Evolutionary conservation across 1,284 basidiomycete genomes (phyloP), one percentile per base, ranked within the genome.

Genomic region (Melanopsichium pennsylvanicum): DNA sequence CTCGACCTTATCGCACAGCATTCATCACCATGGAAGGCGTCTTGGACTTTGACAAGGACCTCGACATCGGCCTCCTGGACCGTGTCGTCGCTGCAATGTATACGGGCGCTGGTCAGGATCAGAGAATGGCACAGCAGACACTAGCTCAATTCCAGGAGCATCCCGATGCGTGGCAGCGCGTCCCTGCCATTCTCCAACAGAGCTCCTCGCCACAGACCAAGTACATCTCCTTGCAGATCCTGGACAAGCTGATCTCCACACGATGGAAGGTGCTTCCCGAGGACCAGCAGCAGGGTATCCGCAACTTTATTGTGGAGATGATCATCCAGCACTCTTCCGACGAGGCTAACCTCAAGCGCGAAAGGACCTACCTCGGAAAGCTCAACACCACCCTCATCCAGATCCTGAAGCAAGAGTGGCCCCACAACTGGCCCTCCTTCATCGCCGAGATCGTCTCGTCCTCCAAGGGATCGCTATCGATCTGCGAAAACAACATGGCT

Each of bases 401-500:
- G 84, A 97, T 99, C 66, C 85, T 99, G 72, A 99, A 98, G 84
- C 96, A 98, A 85, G 96, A 97, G 81, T 99, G 96, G 96, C 96
- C 95, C 18, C 93, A 97, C 82, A 94, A 97, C 79, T 99, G 96
- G 96, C 94, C 95, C 22, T 90, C 88, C 12, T 98, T 98, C 85
- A 97, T 98, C 79, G 89, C 93, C 8, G 96, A 98, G 81, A 92
- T 98, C 52, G 93, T 98, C 59, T 90, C 94, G 67, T 97, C 95
- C 8, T 97, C 94, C 49, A 94, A 95, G 82, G 92, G 92, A 35
- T 97, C 94, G 80, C 87, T 98, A 32, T 90, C 92, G 2, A 87
- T 98, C 25, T 98, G 96, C 86, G 96, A 98, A 83, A 98, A 99
- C 86, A 98, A 99, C 85, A 99, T 99, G 96, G 88, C 93, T 81